Conservation (phyloP, 768 basidiomycete species). For the Rhodotorula kratochvilovae region DNA sequence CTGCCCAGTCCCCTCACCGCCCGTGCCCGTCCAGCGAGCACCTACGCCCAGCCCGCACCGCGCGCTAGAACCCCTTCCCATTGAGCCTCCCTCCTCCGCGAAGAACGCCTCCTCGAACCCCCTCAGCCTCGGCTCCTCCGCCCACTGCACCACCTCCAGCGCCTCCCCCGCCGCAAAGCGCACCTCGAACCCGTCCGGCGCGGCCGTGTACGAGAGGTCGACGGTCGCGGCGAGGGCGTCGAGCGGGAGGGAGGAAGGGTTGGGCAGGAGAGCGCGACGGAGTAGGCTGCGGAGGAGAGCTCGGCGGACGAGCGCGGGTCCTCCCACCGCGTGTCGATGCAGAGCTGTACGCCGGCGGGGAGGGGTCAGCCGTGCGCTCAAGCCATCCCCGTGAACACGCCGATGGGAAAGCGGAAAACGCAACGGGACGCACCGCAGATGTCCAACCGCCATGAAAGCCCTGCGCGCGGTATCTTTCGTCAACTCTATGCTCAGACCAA, state of each 20-base stretch:
- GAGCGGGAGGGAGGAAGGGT: too few species aligned
- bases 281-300: slow-evolving; percentile 5
- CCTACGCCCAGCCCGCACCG: too few species aligned
- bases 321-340: slow-evolving; percentile 25
- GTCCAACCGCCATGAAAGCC: slow-evolving; percentile 40
- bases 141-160: slow-evolving; percentile 23
- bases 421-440: neutral
- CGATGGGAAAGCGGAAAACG: too few species aligned
- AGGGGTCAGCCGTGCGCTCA: too few species aligned
- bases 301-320: slow-evolving; percentile 19
- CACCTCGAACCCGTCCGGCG: slow-evolving; percentile 28
- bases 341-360: neutral
- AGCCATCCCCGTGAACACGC: too few species aligned
- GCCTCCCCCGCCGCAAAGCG: slow-evolving; percentile 28
- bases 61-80: slow-evolving; percentile 2
- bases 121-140: slow-evolving; percentile 15
- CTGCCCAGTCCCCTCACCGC: too few species aligned
- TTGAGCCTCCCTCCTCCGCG: slow-evolving; percentile 10
- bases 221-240: too few species aligned
- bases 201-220: too few species aligned
- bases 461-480: neutral
- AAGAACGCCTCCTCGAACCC: slow-evolving; percentile 31
- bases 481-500: neutral
- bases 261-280: too few species aligned
- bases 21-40: too few species aligned